Evolutionary conservation across 225 moss, liverwort and hornwort species (phyloP).

Genomic region (Bryum argenteum): DNA sequence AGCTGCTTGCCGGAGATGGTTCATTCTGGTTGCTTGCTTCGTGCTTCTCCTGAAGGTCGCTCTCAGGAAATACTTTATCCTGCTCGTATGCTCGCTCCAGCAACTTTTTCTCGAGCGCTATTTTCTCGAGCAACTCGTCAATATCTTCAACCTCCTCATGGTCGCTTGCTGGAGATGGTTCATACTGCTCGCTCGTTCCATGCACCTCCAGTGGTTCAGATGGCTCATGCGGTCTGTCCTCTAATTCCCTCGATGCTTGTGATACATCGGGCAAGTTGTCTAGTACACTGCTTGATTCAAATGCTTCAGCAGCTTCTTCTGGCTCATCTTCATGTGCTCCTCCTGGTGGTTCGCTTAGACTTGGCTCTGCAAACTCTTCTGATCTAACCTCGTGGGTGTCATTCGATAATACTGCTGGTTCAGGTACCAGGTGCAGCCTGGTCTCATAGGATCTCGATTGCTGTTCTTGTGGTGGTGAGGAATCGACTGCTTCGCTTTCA

Average conservation of each 20-base stretch:
- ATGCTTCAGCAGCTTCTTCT: not conserved
- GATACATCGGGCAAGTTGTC: not conserved
- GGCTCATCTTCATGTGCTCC: not conserved
- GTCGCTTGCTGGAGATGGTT: conserved; percentile 1
- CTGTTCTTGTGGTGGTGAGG: not conserved
- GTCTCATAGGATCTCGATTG: not conserved
- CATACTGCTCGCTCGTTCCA: not conserved
- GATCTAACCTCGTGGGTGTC: conserved; percentile 1
- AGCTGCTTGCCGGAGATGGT: too few relatives aligned
- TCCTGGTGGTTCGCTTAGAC: not conserved
- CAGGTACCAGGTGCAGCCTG: not conserved
- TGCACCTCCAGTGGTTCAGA: conserved; percentile 12
- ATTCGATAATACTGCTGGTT: not conserved
- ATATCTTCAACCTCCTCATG: too few relatives aligned
- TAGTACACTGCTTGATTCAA: not conserved
- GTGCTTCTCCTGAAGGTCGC: too few relatives aligned
- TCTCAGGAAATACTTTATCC: too few relatives aligned
- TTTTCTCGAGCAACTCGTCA: too few relatives aligned
- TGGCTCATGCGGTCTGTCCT: conserved; percentile 4
- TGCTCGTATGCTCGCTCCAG: too few relatives aligned
- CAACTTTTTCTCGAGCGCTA: too few relatives aligned
- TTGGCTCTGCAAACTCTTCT: conserved; percentile 5
- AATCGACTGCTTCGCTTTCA: not conserved
- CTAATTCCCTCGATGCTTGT: not conserved
- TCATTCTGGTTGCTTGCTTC: not conserved